Base-by-base conservation (phyloP, 2,329 filamentous ascomycete species). In the Penicillium corylophilum region DNA sequence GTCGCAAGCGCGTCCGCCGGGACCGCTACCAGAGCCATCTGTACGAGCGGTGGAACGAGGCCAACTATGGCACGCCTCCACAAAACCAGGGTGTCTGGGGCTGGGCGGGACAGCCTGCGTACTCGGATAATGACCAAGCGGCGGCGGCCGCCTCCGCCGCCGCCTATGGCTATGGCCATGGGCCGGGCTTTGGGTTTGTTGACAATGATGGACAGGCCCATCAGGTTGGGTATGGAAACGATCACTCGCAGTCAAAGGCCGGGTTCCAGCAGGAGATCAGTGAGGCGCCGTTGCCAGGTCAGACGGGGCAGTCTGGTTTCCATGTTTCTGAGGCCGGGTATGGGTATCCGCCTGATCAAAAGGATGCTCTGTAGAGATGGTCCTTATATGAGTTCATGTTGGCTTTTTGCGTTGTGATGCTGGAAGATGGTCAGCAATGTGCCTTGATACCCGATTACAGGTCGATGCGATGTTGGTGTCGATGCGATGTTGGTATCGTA, bases 31-130 rank as follows among this genome's bases (percentile, higher is more conserved):
- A 64, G 0, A 50, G 53, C 18, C 61, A 69, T 26, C 53, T 72
- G 13, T 69, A 71, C 45, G 66, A 66, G 6, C 64, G 64, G 31
- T 74, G 70, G 69, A 65, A 69, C 18, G 66, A 70, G 45, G 64
- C 67, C 10, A 57, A 64, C n/a, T 66, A 65, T 40, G 65, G 57
- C 45, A 64, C 67, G 2, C 64, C 68, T 16, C 43, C 42, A 10
- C 53, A 45, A 12, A 58, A 56, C 24, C 60, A 64, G 22, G 62
- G 61, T 16, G 56, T 57, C 24, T 70, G 67, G 65, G 61, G 46
- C 16, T 56, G 53, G 16, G 26, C 48, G n/a, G 48, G 53, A 1
- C 57, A 56, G 4, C 20, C 20, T 2, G 39, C 20, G 13, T 41
- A 41, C 8, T 41, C 39, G 13, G 39, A 41, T 16, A 48, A 63